Evolutionary conservation across 208 protist genomes (phyloP), one percentile per base, ranked within the genome.

Genomic region (Leishmania mexicana): DNA sequence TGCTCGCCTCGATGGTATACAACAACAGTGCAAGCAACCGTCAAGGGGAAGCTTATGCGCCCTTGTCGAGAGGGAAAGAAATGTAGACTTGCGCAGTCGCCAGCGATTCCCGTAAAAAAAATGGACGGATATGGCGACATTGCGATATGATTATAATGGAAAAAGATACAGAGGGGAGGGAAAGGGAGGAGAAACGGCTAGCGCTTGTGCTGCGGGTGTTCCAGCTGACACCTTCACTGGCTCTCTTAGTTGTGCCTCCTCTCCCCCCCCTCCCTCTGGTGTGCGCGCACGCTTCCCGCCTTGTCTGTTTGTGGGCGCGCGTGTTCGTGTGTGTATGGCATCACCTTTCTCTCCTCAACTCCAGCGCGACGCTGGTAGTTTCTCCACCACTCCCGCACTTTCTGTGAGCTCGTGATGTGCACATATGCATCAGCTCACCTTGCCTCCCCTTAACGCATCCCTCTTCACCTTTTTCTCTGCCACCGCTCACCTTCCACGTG

Each of bases 331-430:
- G 51, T 54, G 51, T 54, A 1, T 74, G 51, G 28, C 19, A 47
- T 42, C 54, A 40, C n/a, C 71, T 54, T 75, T 75, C 49, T 75
- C 42, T n/a, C 47, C 53, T n/a, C 13, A 17, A 40, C n/a, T 75
- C 47, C 17, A 58, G 71, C 47, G 53, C 28, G 28, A 35, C 53
- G 42, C 28, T 17, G n/a, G 31, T 19, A 15, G 28, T 40, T 38
- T 19, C 13, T 75, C 71, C 13, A 5, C 71, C 13, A n/a, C 35
- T 15, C 68, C 45, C 68, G 24, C 24, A 45, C 15, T 54, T 31
- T 13, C 71, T 11, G 5, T 40, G 28, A 71, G 38, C 31, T 35
- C 65, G 40, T 28, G 13, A 42, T 4, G 35, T 45, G 13, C 38
- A 71, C 68, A 53, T 10, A 19, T 53, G n/a, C 68, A 49, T 47